Evolutionary conservation across 257 asterid species (phyloP).

Genomic region (Nicotiana paniculata): DNA sequence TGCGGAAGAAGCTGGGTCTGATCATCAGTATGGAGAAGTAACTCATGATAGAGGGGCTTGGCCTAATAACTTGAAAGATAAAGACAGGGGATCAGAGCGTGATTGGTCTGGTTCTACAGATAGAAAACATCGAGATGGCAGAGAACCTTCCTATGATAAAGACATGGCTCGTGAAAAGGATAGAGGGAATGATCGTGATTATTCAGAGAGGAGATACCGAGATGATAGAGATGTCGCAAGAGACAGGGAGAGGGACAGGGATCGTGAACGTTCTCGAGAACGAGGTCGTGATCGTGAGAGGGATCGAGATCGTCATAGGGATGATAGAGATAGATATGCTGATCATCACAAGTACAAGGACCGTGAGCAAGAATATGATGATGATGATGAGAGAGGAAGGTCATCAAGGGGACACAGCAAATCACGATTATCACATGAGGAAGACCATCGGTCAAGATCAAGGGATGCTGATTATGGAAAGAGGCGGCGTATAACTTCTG

Average conservation of each 20-base stretch:
- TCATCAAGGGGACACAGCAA: slow-evolving; percentile 59
- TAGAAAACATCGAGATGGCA: slow-evolving; percentile 64
- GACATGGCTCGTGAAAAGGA: slow-evolving; percentile 50
- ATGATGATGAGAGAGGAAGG: slow-evolving; percentile 70
- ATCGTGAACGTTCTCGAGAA: slow-evolving; percentile 43
- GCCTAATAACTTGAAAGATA: slow-evolving; percentile 53
- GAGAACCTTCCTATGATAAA: slow-evolving; percentile 59
- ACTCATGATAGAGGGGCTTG: slow-evolving; percentile 65
- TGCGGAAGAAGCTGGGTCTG: slow-evolving; percentile 82
- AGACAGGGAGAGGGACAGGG: slow-evolving; percentile 55
- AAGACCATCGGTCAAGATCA: slow-evolving; percentile 60
- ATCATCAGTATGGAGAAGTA: slow-evolving; percentile 72
- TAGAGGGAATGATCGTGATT: slow-evolving; percentile 37
- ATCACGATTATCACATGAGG: slow-evolving; percentile 53
- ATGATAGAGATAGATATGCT: slow-evolving; percentile 55
- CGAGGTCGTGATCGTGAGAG: slow-evolving; percentile 41
- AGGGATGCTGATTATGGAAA: slow-evolving; percentile 76
- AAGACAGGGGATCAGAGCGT: slow-evolving; percentile 63
- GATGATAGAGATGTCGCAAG: slow-evolving; percentile 52
- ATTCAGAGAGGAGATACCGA: slow-evolving; percentile 53
- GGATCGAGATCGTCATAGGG: slow-evolving; percentile 26
- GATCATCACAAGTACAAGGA: slow-evolving; percentile 55
- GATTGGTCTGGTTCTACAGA: slow-evolving; percentile 83
- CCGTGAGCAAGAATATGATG: slow-evolving; percentile 51
- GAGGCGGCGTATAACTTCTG: slow-evolving; percentile 57